Percentiles rank a stretch among this genome's conserved stretches.
These are phyloP conservation scores for Coelastrella sp. DNA, from an alignment of 139 green algal genomes.

Conservation along the genomic window DNA sequence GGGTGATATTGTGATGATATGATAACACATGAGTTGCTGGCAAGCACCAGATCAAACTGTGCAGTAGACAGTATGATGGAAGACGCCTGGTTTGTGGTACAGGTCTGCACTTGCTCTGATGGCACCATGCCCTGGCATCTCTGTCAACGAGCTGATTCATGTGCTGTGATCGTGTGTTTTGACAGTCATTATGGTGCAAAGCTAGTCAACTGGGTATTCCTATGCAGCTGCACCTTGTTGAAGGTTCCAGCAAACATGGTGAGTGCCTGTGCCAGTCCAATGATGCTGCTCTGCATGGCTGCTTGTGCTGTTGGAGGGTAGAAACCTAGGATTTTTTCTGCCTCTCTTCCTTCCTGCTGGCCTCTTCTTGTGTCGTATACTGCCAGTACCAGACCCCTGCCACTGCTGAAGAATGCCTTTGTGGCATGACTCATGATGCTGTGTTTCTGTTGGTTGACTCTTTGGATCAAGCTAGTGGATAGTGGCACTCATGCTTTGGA, in stretches of 20 bases:
- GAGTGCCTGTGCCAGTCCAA: conserved; percentile 47
- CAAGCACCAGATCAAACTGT: neutral
- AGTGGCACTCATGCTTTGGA: too few species aligned
- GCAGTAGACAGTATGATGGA: too few species aligned
- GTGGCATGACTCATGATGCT: conserved; percentile 8
- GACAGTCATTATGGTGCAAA: too few species aligned
- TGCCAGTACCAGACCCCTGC: neutral
- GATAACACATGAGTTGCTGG: neutral
- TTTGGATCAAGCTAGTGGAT: too few species aligned
- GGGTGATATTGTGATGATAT: neutral
- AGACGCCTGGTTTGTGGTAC: too few species aligned
- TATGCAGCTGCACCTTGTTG: conserved; percentile 37
- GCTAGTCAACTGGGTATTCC: too few species aligned
- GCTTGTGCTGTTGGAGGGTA: conserved; percentile 6
- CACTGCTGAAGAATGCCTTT: conserved; percentile 18
- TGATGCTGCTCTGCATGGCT: conserved; percentile 43
- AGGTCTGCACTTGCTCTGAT: too few species aligned
- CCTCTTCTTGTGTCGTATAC: conserved; percentile 42
- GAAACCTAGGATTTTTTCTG: conserved; percentile 49
- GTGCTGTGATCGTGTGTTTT: neutral
- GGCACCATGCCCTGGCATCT: too few species aligned
- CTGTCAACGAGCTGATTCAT: neutral
- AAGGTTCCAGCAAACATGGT: conserved; percentile 51
- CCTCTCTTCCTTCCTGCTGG: conserved; percentile 40
- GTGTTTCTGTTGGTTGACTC: too few species aligned